Conservation (phyloP, 2,329 filamentous ascomycete species). For the Calonectria pauciramosa region DNA sequence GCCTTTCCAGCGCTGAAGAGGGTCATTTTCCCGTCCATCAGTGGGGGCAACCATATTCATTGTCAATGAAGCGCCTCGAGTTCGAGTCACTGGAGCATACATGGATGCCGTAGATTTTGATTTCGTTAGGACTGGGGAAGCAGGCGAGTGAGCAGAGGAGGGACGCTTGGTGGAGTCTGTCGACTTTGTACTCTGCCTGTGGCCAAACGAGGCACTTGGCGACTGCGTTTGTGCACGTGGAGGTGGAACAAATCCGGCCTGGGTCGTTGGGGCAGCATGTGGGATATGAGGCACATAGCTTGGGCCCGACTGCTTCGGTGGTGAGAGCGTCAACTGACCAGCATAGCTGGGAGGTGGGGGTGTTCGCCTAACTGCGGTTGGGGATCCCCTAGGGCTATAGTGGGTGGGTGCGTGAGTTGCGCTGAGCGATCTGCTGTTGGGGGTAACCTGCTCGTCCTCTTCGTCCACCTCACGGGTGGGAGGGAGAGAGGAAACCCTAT, state of each 20-base stretch:
- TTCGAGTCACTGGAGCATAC: constrained; percentile 54
- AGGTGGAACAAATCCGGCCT: constrained; percentile 66
- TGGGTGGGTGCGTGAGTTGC: constrained; percentile 42
- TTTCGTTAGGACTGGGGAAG: constrained; percentile 51
- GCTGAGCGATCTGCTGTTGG: constrained; percentile 45
- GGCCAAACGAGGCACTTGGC: constrained; percentile 63
- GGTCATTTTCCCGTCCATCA: constrained; percentile 79
- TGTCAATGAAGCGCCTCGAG: constrained; percentile 67
- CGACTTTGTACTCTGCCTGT: constrained; percentile 48
- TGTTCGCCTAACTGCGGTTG: constrained; percentile 57
- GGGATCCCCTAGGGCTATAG: constrained; percentile 55
- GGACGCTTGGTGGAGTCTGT: constrained; percentile 66
- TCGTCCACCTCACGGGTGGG: constrained; percentile 75
- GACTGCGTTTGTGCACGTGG: constrained; percentile 74
- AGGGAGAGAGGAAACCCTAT: constrained; percentile 69
- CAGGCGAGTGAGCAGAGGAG: constrained; percentile 65
- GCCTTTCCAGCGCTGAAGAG: constrained; percentile 91
- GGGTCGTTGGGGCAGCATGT: constrained; percentile 49
- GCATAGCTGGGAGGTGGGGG: constrained; percentile 62
- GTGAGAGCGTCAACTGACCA: constrained; percentile 63
- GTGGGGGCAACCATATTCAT: constrained; percentile 73
- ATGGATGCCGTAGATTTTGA: constrained; percentile 41
- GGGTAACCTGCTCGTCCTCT: constrained; percentile 57
- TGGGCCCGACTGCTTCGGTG: constrained; percentile 67
- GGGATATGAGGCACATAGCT: constrained; percentile 66